Evolutionary conservation across 179 eudicot genomes (phyloP).

Genomic region (Actinidia arguta): DNA sequence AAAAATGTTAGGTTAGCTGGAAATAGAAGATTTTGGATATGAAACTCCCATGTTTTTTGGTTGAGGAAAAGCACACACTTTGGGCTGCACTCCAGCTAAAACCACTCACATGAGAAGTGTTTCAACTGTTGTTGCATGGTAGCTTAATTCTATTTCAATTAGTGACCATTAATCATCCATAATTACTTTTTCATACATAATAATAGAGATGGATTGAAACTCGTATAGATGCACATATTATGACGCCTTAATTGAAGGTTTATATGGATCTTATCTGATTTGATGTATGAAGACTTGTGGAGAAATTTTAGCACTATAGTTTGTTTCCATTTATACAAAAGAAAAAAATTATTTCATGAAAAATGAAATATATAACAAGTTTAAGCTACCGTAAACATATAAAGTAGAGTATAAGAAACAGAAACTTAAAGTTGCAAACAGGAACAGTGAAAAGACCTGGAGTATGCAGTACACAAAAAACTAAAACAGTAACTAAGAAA

Average conservation of each 20-base stretch:
- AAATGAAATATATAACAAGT: too few relatives aligned
- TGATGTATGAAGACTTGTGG: slow-evolving; percentile 1
- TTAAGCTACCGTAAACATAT: too few relatives aligned
- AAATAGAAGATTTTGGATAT: background rate
- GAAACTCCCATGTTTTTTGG: slow-evolving; percentile 43
- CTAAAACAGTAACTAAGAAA: too few relatives aligned
- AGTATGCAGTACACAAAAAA: too few relatives aligned
- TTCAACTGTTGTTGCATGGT: slow-evolving; percentile 23
- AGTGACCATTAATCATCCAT: slow-evolving; percentile 30
- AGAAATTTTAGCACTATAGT: too few relatives aligned
- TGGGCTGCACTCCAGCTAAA: slow-evolving; percentile 46
- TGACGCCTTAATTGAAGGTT: background rate
- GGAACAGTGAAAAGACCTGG: too few relatives aligned
- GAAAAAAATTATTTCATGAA: too few relatives aligned
- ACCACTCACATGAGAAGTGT: slow-evolving; percentile 49
- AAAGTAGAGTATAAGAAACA: too few relatives aligned
- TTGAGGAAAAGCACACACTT: slow-evolving; percentile 34
- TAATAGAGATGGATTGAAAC: background rate
- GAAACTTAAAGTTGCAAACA: too few relatives aligned
- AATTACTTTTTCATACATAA: slow-evolving; percentile 68
- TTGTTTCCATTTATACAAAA: too few relatives aligned
- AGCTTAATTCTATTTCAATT: background rate
- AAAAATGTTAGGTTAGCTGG: too few relatives aligned
- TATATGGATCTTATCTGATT: slow-evolving; percentile 12
- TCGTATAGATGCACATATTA: background rate